These are phyloP conservation scores for Citrus maxima DNA, from an alignment of 345 rosid species.

Conservation along the genomic window DNA sequence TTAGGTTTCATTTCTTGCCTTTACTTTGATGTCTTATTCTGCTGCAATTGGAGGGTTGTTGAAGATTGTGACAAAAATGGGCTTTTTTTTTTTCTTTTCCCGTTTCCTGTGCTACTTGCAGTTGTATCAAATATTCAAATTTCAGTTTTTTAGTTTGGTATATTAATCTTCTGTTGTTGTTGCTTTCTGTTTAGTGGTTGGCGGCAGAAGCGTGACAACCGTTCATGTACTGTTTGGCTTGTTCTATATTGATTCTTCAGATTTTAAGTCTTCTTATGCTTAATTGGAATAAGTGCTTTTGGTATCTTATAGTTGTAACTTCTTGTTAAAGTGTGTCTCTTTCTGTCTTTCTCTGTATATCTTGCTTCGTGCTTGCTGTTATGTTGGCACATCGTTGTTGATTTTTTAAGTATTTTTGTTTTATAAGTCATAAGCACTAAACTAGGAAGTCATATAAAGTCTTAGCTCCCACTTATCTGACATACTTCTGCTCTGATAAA, in stretches of 20 bases:
- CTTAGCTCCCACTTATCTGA: background rate
- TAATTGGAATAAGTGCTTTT: conserved; percentile 13
- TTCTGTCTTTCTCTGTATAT: background rate
- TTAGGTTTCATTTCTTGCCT: background rate
- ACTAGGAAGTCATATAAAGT: background rate
- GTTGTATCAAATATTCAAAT: conserved; percentile 5
- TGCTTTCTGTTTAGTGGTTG: conserved; percentile 16
- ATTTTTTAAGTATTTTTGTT: background rate
- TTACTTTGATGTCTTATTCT: background rate
- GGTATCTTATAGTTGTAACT: conserved; percentile 18
- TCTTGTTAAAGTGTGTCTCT: conserved; percentile 9
- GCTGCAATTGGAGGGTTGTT: conserved; percentile 20
- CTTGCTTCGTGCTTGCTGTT: background rate
- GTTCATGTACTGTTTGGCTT: conserved; percentile 26
- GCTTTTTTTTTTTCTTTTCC: conserved; percentile 17
- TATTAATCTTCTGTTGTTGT: background rate
- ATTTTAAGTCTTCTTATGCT: conserved; percentile 19
- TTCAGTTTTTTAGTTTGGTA: conserved; percentile 8
- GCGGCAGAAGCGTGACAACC: conserved; percentile 27
- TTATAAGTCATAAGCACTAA: background rate
- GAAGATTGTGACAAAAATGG: conserved; percentile 44
- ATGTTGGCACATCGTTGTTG: background rate
- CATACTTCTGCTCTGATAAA: background rate
- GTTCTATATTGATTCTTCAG: conserved; percentile 6
- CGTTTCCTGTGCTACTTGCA: conserved; percentile 9